A percentile compares a stretch with the other conserved stretches of the same genome.
Evolutionary conservation across 2,329 filamentous ascomycete genomes (phyloP).

Genomic region (Tolypocladium nubicola): DNA sequence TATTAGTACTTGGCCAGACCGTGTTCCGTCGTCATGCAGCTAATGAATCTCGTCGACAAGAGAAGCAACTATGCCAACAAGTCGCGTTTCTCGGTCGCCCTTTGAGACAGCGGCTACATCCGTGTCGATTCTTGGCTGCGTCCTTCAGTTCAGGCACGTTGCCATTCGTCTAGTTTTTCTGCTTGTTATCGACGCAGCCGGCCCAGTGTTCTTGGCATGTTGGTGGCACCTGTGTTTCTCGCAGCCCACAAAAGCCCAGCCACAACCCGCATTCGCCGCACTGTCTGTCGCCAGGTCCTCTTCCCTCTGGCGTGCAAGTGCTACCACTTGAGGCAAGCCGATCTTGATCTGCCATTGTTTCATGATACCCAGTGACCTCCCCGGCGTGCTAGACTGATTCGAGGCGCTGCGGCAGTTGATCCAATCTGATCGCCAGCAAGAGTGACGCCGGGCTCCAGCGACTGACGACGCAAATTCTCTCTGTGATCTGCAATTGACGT

Average conservation of each 20-base stretch:
- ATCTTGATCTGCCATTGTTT: constrained; percentile 14
- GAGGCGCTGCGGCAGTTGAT: background rate
- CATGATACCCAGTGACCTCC: constrained; percentile 3
- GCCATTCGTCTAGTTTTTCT: background rate
- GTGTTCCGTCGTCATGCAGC: background rate
- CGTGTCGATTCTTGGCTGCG: background rate
- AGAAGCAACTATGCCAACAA: background rate
- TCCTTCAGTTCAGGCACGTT: background rate
- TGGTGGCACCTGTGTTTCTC: background rate
- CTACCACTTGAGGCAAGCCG: constrained; percentile 2
- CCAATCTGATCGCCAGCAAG: background rate
- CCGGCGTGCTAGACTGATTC: background rate
- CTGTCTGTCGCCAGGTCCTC: background rate
- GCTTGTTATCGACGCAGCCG: background rate
- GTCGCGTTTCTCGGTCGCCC: background rate
- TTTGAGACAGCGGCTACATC: background rate
- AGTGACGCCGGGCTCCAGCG: background rate
- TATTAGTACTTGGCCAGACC: background rate
- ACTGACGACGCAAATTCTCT: background rate
- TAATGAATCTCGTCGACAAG: background rate
- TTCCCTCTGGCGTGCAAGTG: background rate
- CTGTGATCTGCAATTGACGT: constrained; percentile 4
- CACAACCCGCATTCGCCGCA: background rate
- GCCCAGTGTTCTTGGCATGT: background rate
- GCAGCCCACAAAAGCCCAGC: background rate